Percentiles rank a stretch among this genome's conserved stretches.
These are phyloP conservation scores for Postia placenta DNA, from an alignment of 768 basidiomycete species.

Conservation along the genomic window DNA sequence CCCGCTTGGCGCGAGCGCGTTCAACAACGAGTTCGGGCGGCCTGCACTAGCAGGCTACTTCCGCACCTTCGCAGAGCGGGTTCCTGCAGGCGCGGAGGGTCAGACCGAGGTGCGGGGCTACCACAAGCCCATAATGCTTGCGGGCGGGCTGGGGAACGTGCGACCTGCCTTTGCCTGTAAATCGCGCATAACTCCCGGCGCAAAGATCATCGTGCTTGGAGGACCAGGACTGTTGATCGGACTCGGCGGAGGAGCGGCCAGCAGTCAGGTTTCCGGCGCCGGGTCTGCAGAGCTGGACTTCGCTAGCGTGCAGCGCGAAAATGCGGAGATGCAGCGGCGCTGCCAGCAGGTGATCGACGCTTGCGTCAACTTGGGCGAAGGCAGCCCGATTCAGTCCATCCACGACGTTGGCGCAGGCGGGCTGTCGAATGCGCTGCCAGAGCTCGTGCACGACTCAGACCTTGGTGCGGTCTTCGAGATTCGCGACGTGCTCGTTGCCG, in stretches of 20 bases:
- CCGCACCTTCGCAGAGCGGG: slow-evolving; percentile 84
- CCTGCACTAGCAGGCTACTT: slow-evolving; percentile 92
- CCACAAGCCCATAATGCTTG: slow-evolving; percentile 99
- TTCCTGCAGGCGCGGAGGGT: slow-evolving; percentile 48
- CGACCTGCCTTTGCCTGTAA: slow-evolving; percentile 80
- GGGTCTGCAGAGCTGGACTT: slow-evolving; percentile 94
- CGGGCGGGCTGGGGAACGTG: slow-evolving; percentile 94
- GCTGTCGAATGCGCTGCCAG: slow-evolving; percentile 92
- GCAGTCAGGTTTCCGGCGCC: slow-evolving; percentile 86
- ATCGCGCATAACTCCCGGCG: slow-evolving; percentile 66
- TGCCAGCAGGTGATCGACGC: slow-evolving; percentile 97
- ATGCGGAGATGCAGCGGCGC: slow-evolving; percentile 96
- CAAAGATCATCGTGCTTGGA: slow-evolving; percentile 88
- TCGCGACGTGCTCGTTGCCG: slow-evolving; percentile 86
- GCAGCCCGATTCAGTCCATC: slow-evolving; percentile 88
- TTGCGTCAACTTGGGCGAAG: slow-evolving; percentile 55
- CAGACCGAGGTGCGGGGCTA: slow-evolving; percentile 78
- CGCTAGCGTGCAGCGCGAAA: slow-evolving; percentile 95
- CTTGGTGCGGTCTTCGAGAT: slow-evolving; percentile 93
- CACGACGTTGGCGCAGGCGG: slow-evolving; percentile 99
- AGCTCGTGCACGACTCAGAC: slow-evolving; percentile 93
- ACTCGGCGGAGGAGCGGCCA: slow-evolving; percentile 93
- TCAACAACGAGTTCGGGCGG: slow-evolving; percentile 98
- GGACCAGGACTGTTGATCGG: slow-evolving; percentile 97
- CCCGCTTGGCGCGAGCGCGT: slow-evolving; percentile 90